A percentile compares a stretch with the other conserved stretches of the same genome.
phyloP scores from a whole-genome alignment of 176 grass and related monocot species.

The barley (Hordeum vulgare) region MorexV3_pseudomolecules_assembly NC_058524.1:604429696-604430195 shows the following conservation, averaged over 20 bases:
- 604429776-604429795: not conserved
- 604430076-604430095: slow-evolving; percentile 67
- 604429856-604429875: slow-evolving; percentile 50
- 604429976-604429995: slow-evolving; percentile 16
- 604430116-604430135: slow-evolving; percentile 63
- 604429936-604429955: slow-evolving; percentile 39
- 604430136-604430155: slow-evolving; percentile 63
- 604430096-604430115: slow-evolving; percentile 75
- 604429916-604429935: slow-evolving; percentile 57
- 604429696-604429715: slow-evolving; percentile 20
- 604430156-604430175: slow-evolving; percentile 68
- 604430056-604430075: not conserved
- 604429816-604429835: slow-evolving; percentile 1
- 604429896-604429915: slow-evolving; percentile 53
- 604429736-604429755: slow-evolving; percentile 6
- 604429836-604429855: slow-evolving; percentile 5
- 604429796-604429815: slow-evolving; percentile 17
- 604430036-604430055: slow-evolving; percentile 5
- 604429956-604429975: slow-evolving; percentile 30
- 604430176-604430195: slow-evolving; percentile 40
- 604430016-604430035: not conserved
- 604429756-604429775: not conserved
- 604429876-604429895: slow-evolving; percentile 51
- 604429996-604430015: not conserved
- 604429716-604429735: slow-evolving; percentile 12